Percentiles rank a stretch among this genome's conserved stretches.
Evolutionary conservation across 352 stramenopile genomes (phyloP).

Genomic region (Plasmopara viticola): DNA sequence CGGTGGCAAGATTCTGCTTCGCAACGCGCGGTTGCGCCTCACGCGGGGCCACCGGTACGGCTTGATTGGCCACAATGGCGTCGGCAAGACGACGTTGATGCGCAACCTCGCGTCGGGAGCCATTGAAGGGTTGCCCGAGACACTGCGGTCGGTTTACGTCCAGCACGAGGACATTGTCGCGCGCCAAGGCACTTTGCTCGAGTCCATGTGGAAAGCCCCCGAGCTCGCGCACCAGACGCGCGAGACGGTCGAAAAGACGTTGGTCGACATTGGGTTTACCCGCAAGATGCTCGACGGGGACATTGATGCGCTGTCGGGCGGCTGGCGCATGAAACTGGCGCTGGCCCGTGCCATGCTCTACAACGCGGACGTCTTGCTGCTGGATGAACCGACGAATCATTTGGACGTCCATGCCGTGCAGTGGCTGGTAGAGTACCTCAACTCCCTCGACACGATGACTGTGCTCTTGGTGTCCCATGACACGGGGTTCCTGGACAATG

Average conservation of each 20-base stretch:
- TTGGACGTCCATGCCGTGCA: conserved; percentile 96
- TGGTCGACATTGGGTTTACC: conserved; percentile 90
- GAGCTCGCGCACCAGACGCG: conserved; percentile 72
- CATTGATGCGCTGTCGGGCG: conserved; percentile 91
- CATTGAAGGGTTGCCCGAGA: conserved; percentile 87
- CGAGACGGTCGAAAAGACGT: conserved; percentile 73
- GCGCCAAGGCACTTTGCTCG: conserved; percentile 70
- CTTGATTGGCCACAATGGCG: conserved; percentile 94
- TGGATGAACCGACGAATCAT: conserved; percentile 94
- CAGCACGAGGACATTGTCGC: conserved; percentile 94
- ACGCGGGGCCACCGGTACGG: conserved; percentile 94
- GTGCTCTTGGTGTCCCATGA: conserved; percentile 97
- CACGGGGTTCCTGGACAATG: conserved; percentile 95
- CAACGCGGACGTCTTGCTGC: conserved; percentile 93
- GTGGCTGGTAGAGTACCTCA: conserved; percentile 96
- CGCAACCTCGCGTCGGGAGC: conserved; percentile 86
- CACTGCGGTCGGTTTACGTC: conserved; percentile 94
- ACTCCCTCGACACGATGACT: conserved; percentile 92
- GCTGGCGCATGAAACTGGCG: conserved; percentile 97
- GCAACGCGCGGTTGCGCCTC: conserved; percentile 93
- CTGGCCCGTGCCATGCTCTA: conserved; percentile 91
- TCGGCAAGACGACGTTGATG: conserved; percentile 95
- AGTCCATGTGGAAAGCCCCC: conserved; percentile 53
- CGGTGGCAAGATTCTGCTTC: conserved; percentile 92
- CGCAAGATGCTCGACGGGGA: conserved; percentile 89